Conservation (phyloP, 192 early-diverging fungal genomes). For the Pecoramyces ruminantium region DNA sequence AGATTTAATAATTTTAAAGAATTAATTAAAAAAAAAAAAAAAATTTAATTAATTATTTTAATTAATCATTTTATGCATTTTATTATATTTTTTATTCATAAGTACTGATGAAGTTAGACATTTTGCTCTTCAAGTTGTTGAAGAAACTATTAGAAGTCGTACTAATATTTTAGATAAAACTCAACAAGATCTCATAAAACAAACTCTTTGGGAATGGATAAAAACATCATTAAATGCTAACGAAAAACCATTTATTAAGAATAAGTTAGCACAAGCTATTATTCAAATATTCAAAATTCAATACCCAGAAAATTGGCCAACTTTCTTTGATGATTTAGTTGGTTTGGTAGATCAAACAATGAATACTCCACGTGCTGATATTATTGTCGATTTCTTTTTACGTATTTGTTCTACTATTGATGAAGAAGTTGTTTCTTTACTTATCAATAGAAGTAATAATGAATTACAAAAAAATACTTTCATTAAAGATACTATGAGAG, state of each 20-base stretch:
- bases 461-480: constrained; percentile 54
- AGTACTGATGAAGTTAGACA: constrained; percentile 63
- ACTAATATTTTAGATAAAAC: constrained; percentile 11
- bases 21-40: no score
- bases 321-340: constrained; percentile 76
- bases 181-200: constrained; percentile 10
- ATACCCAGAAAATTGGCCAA: constrained; percentile 73
- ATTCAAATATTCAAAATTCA: constrained; percentile 61
- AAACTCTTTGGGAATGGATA: constrained; percentile 14
- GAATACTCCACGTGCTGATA: constrained; percentile 10
- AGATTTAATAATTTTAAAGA: no score
- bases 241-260: constrained; percentile 40
- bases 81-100: constrained; percentile 4
- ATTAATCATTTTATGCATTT: constrained; percentile 2
- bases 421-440: constrained; percentile 67
- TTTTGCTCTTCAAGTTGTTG: constrained; percentile 69
- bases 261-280: constrained; percentile 70
- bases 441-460: constrained; percentile 43
- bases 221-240: constrained; percentile 16
- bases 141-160: constrained; percentile 43
- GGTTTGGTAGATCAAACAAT: constrained; percentile 19
- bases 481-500: constrained; percentile 84
- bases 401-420: constrained; percentile 63
- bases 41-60: no score
- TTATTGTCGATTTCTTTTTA: constrained; percentile 60